Conservation (phyloP, 208 protist species). For the Willaertia magna region DNA sequence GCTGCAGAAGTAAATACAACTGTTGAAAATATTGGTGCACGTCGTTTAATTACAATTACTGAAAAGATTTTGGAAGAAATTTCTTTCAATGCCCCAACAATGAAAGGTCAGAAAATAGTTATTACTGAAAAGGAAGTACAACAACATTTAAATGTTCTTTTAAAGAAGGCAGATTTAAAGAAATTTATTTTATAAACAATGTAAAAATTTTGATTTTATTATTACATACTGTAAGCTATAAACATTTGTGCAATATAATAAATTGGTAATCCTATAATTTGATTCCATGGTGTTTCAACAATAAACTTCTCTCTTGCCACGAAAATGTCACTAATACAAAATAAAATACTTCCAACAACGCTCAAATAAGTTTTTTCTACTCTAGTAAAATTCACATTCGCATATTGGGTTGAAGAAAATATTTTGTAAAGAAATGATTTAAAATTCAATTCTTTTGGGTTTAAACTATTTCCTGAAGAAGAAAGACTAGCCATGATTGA, state of each 20-base stretch:
- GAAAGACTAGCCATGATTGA: background rate
- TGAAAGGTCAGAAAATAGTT: conserved; percentile 57
- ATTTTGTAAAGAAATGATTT: background rate
- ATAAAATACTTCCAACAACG: background rate
- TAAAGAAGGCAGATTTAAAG: conserved; percentile 66
- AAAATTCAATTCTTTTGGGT: background rate
- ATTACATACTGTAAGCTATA: background rate
- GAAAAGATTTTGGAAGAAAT: conserved; percentile 85
- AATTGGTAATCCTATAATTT: background rate
- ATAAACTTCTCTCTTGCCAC: background rate
- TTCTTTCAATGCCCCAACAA: conserved; percentile 69
- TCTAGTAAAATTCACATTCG: too few species aligned
- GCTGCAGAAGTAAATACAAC: conserved; percentile 73
- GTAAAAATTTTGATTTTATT: background rate
- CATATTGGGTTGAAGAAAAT: too few species aligned
- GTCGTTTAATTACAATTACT: conserved; percentile 84
- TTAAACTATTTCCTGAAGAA: background rate
- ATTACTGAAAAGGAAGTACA: conserved; percentile 54
- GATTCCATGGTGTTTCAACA: background rate
- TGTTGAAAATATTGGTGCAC: conserved; percentile 90
- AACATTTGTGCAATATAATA: background rate
- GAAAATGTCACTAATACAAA: background rate
- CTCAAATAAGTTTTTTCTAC: background rate
- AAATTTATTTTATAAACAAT: conserved; percentile 49
- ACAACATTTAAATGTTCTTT: conserved; percentile 51